Conservation (phyloP, 306 rosid species). For the Sophora flavescens region DNA sequence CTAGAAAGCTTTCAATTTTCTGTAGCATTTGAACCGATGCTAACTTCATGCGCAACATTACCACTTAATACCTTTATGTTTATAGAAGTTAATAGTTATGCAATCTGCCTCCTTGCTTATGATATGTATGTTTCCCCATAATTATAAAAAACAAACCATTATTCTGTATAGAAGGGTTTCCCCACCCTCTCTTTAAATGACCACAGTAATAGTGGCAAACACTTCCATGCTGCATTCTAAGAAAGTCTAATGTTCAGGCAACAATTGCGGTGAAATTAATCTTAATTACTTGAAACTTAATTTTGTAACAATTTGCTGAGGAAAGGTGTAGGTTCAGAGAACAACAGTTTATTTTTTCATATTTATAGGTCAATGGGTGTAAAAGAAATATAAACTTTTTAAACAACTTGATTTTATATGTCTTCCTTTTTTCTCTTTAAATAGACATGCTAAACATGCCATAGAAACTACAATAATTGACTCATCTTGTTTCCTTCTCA, state of each 20-base stretch:
- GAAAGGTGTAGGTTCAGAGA: neutral
- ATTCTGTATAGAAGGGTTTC: neutral
- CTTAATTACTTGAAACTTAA: neutral
- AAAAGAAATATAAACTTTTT: neutral
- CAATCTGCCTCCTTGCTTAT: neutral
- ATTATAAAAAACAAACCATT: constrained; percentile 5
- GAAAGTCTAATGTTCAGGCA: neutral
- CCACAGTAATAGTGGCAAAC: constrained; percentile 11
- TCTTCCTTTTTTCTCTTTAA: neutral
- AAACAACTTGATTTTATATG: constrained; percentile 16
- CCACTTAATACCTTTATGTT: neutral
- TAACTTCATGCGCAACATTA: neutral
- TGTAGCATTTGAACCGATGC: constrained; percentile 1
- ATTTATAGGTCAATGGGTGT: neutral
- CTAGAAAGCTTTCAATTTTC: neutral
- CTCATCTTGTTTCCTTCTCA: neutral
- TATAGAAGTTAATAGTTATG: constrained; percentile 9
- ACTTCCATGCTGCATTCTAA: neutral
- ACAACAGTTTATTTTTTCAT: neutral
- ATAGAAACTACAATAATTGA: neutral
- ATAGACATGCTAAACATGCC: neutral
- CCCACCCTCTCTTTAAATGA: neutral
- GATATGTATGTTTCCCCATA: constrained; percentile 1
- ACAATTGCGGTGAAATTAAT: neutral
- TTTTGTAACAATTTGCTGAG: neutral